Percentiles rank a stretch among this genome's conserved stretches.
Evolutionary conservation across 2,329 filamentous ascomycete genomes (phyloP).

Genomic region (Aaosphaeria pasadenensis): DNA sequence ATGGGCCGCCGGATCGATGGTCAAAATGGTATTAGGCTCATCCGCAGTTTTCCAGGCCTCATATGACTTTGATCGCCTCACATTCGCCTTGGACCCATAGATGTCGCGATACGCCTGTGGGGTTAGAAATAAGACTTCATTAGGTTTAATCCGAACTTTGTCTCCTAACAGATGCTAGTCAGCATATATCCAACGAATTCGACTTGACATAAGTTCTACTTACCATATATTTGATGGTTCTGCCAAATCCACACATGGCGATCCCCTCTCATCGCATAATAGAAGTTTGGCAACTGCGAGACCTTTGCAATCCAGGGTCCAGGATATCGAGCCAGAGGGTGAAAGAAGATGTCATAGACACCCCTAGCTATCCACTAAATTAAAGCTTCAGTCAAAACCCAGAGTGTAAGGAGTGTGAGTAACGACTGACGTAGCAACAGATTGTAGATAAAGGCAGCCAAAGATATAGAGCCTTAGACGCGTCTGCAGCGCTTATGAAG

Average conservation of each 20-base stretch:
- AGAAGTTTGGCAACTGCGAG: slow-evolving; percentile 3
- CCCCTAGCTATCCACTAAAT: not conserved
- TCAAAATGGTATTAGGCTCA: slow-evolving; percentile 4
- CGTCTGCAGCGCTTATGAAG: too few species aligned
- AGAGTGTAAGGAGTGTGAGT: too few species aligned
- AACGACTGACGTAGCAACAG: too few species aligned
- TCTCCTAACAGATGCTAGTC: slow-evolving; percentile 1
- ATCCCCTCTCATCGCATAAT: slow-evolving; percentile 8
- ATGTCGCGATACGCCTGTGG: slow-evolving; percentile 45
- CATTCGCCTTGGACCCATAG: slow-evolving; percentile 23
- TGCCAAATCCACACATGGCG: slow-evolving; percentile 16
- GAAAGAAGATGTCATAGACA: slow-evolving; percentile 8
- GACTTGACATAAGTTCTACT: too few species aligned
- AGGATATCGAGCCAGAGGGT: slow-evolving; percentile 2
- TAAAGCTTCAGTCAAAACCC: too few species aligned
- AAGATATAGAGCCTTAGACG: too few species aligned
- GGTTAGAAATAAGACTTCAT: slow-evolving; percentile 65
- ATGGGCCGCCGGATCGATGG: slow-evolving; percentile 4
- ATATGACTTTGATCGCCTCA: slow-evolving; percentile 7
- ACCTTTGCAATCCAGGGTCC: slow-evolving; percentile 5
- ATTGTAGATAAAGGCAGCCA: too few species aligned
- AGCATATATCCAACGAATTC: not conserved
- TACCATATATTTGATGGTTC: slow-evolving; percentile 11
- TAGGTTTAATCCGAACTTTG: slow-evolving; percentile 10
- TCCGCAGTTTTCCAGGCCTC: slow-evolving; percentile 4